Base-by-base conservation (phyloP, 1,284 basidiomycete genomes). In the Moesziomyces antarcticus region DNA sequence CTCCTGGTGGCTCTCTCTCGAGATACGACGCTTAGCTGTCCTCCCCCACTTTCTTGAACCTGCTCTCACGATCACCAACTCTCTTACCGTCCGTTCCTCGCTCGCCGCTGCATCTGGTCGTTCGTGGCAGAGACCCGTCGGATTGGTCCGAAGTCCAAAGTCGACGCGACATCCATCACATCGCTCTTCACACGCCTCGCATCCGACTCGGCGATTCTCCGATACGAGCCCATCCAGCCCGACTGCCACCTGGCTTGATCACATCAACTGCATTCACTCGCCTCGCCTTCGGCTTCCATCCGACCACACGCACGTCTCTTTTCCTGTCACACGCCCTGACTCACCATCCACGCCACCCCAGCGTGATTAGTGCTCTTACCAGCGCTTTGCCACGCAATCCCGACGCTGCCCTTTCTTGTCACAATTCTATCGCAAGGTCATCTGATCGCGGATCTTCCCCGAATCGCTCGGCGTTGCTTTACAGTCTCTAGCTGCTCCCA, bases 401-500 rank as follows among this genome's bases (percentile, higher is more conserved):
- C 43, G 30, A 30, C 30, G 30, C 30, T 30, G n/a, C 5, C 43
- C 20, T n/a, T 43, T 44, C n/a, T 42, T 16, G 41, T 42, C 43
- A 44, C 20, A n/a, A 9, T 22, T 11, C 30, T 30, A 2, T 5
- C 30, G 30, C 30, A 30, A 30, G 9, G 2, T 9, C 6, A 11
- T 30, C 30, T 30, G 11, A 8, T 30, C 9, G 30, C 30, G 30
- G 30, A 30, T 30, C 30, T 2, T 9, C 30, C 3, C 30, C 30
- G 27, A 30, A 30, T 30, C 30, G 11, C 11, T 11, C 30, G 20
- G 21, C 43, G 11, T 22, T 45, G 20, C 43, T 5, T 5, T 22
- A 53, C 43, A 9, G 51, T 30, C 18, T 53, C 45, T 27, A 53
- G 51, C 51, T 20, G 42, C 30, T 20, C 20, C 51, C 5, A 21